Evolutionary conservation across 208 protist species (phyloP).

Genomic region (Crithidia brevicula): DNA sequence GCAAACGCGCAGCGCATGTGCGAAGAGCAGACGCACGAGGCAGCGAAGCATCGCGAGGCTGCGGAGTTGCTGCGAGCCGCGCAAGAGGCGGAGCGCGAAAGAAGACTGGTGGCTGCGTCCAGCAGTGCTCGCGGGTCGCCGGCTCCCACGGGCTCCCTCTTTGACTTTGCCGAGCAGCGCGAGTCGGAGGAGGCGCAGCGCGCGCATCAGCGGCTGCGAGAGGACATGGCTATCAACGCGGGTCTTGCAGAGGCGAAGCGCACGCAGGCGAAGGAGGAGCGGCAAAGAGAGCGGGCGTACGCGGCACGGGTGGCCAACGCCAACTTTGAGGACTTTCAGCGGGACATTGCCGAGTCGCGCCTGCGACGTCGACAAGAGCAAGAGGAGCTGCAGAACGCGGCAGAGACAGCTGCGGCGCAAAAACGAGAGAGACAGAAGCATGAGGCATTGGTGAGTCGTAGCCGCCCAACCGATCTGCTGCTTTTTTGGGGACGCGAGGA

Average conservation of each 20-base stretch:
- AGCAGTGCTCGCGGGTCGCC: background rate
- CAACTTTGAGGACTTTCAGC: conserved; percentile 27
- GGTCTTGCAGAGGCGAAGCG: conserved; percentile 28
- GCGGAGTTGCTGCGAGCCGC: conserved; percentile 20
- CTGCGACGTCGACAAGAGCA: conserved; percentile 32
- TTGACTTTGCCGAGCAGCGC: conserved; percentile 28
- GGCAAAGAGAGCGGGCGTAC: conserved; percentile 26
- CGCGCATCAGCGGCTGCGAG: conserved; percentile 26
- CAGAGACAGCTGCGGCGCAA: conserved; percentile 14
- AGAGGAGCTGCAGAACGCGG: conserved; percentile 17
- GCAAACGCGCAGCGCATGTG: conserved; percentile 13
- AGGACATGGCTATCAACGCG: conserved; percentile 29
- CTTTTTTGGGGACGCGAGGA: conserved; percentile 26
- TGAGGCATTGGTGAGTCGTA: background rate
- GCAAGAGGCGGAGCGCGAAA: conserved; percentile 25
- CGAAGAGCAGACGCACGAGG: conserved; percentile 2
- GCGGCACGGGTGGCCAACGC: conserved; percentile 15
- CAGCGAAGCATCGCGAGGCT: conserved; percentile 15
- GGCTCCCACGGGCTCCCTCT: conserved; percentile 14
- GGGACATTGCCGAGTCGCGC: conserved; percentile 20
- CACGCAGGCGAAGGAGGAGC: conserved; percentile 14
- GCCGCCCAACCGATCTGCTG: conserved; percentile 7
- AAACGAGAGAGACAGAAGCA: conserved; percentile 14
- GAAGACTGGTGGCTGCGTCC: background rate
- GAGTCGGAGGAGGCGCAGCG: conserved; percentile 15